Evolutionary conservation across 78 protist genomes (phyloP).

Genomic region (Dictyostelium brefeldianum): DNA sequence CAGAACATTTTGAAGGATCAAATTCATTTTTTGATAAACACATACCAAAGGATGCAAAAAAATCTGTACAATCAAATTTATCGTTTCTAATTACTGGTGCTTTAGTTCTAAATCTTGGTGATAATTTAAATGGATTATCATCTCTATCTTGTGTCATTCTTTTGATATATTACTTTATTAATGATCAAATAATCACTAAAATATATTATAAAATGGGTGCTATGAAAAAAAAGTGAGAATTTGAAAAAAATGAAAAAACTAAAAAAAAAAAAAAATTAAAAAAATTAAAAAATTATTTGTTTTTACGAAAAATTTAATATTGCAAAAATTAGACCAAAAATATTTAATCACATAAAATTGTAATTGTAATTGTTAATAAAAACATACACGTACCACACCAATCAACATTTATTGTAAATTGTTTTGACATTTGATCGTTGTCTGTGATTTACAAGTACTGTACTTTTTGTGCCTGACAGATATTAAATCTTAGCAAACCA

Average conservation of each 20-base stretch:
- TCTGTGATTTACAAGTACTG: too few relatives aligned
- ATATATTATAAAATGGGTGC: background rate
- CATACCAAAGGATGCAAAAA: background rate
- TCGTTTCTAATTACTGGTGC: conserved; percentile 9
- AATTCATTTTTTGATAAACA: conserved; percentile 30
- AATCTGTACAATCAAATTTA: conserved; percentile 7
- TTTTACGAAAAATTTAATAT: background rate
- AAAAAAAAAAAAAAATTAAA: background rate
- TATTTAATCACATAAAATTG: too few relatives aligned
- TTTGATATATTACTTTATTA: background rate
- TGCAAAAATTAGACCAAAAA: too few relatives aligned
- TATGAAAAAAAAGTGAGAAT: background rate
- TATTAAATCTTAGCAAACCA: too few relatives aligned
- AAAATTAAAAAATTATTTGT: background rate
- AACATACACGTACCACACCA: too few relatives aligned
- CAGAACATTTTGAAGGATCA: conserved; percentile 48
- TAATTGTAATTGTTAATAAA: too few relatives aligned
- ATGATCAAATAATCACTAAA: too few relatives aligned
- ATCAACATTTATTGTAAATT: too few relatives aligned
- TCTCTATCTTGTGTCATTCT: conserved; percentile 50
- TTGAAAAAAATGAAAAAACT: background rate
- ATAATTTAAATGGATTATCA: conserved; percentile 53
- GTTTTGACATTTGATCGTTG: too few relatives aligned
- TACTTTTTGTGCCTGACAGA: too few relatives aligned
- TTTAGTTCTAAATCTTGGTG: conserved; percentile 60